Evolutionary conservation across 352 stramenopile genomes (phyloP), one percentile per base, ranked within the genome.

Genomic region (Globisporangium ultimum): DNA sequence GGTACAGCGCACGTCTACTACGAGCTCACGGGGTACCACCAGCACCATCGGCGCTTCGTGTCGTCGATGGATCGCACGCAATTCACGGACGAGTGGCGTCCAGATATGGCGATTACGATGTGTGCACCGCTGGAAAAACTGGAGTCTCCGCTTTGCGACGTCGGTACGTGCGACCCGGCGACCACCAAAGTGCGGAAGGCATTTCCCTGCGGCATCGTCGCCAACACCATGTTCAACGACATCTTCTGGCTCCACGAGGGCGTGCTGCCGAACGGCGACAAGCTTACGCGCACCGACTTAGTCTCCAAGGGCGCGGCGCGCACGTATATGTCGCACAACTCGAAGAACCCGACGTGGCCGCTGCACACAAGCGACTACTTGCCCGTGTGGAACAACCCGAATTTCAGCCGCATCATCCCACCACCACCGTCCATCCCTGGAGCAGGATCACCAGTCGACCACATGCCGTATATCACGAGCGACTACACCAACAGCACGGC

Each of bases 161-260:
- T 82, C 4, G 63, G 71, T 10, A 38, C 34, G 1, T 89, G 82
- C 53, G 65, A 76, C 10, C 49, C 58, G 0, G 48, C 54, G 10
- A 61, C 68, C 48, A 70, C 54, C 34, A 68, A 74, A 18, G 50
- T 17, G 15, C 75, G 80, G 28, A 65, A 77, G 45, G 48, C 77
- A 10, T 92, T 90, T 28, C 82, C 82, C 14, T 92, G 82, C 45
- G 82, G 82, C 40, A 85, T 92, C 34, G 80, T 89, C 17, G 78
- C 80, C 0, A 92, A 87, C 68, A 90, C 78, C 48, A 81, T 92
- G 76, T 92, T 92, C 55, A 92, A 90, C 63, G 82, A 92, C 68
- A 92, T 92, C 53, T 89, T 90, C 61, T 92, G 82, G 80, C 71
- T 91, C 53, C 82, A 91, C 45, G 63, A 81, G 14, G 82, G 77